Evolutionary conservation across 208 protist species (phyloP), one percentile per base, ranked within the genome.

Genomic region (Angomonas deanei): DNA sequence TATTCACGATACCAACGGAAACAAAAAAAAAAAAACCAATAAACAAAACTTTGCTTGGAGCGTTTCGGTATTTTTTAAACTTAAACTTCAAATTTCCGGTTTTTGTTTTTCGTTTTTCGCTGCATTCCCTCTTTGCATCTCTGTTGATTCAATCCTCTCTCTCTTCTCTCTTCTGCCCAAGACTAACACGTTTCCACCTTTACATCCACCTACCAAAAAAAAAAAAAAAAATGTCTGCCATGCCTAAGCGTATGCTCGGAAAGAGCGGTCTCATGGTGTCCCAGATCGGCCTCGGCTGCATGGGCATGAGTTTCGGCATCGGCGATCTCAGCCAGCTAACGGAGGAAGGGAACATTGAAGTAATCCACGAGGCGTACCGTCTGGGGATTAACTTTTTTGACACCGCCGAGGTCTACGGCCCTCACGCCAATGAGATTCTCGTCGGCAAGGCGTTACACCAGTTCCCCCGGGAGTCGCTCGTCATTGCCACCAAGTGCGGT

Each of bases 301-400:
- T 80, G 74, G 70, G 68, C 26, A 68, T 80, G 68, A 61, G 58
- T 39, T 74, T 72, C 34, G 63, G 67, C 15, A 11, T 71, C 23
- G 64, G 62, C 31, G 49, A 62, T 28, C 50, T 26, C 3, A 47
- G 50, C 4, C 30, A 67, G 13, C 64, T 64, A 6, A 31, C 57
- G 10, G 47, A 62, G 49, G 56, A 59, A 3, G 48, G 64, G 23
- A 64, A 47, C 34, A 69, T 79, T 24, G 53, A 0, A 27, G 39
- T 75, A 1, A 72, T 79, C 50, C 68, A 54, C 17, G 66, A 70
- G 42, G 73, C 68, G 3, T 72, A 71, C 38, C 21, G 33, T 0
- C 50, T 56, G 10, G 73, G 73, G 33, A 42, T 73, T 32, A 78
- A 64, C 56, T 78, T 78, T 60, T 78, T 78, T 52, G 73, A 78